Percentiles rank a stretch among this genome's conserved stretches.
phyloP scores from a whole-genome alignment of 192 early-diverging fungal species.

The Thoreauomyces humboldtii region DNA sequence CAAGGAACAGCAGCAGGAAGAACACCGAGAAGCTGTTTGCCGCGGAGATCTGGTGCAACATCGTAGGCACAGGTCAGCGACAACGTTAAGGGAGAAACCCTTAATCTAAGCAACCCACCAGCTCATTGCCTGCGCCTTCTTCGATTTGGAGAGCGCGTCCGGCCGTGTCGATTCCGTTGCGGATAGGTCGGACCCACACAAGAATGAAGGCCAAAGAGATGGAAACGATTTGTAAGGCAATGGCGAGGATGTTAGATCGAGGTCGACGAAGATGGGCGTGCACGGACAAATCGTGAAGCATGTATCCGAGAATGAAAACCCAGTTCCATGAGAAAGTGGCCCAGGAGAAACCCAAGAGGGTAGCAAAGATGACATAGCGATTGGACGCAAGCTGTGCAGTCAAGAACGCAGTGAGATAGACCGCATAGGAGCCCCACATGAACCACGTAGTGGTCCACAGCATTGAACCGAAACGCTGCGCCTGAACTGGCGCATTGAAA shows the following conservation, averaged over 20 bases:
- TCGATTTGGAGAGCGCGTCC: not conserved
- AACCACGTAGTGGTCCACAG: slow-evolving; percentile 11
- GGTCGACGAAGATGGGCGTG: slow-evolving; percentile 8
- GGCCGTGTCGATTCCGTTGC: not conserved
- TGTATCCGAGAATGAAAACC: slow-evolving; percentile 15
- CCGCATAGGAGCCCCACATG: slow-evolving; percentile 8
- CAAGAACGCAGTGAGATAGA: slow-evolving; percentile 11
- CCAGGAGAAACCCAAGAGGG: slow-evolving; percentile 7
- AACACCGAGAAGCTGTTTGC: slow-evolving; percentile 8
- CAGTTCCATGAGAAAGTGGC: not conserved
- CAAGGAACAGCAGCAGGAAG: slow-evolving; percentile 9
- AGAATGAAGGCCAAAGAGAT: not conserved
- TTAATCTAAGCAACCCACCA: too few relatives aligned
- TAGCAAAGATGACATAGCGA: slow-evolving; percentile 10
- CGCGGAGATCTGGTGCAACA: not conserved
- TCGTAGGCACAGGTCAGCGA: too few relatives aligned
- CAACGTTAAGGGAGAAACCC: too few relatives aligned
- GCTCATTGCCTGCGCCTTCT: not conserved
- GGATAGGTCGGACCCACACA: not conserved
- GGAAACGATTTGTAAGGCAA: slow-evolving; percentile 5
- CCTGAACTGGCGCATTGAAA: not conserved
- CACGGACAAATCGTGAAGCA: slow-evolving; percentile 4
- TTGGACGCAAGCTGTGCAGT: slow-evolving; percentile 15
- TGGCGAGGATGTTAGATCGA: not conserved
- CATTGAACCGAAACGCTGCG: slow-evolving; percentile 5